Evolutionary conservation across 805 yeast species (phyloP).

Genomic region (Candida patagonica): DNA sequence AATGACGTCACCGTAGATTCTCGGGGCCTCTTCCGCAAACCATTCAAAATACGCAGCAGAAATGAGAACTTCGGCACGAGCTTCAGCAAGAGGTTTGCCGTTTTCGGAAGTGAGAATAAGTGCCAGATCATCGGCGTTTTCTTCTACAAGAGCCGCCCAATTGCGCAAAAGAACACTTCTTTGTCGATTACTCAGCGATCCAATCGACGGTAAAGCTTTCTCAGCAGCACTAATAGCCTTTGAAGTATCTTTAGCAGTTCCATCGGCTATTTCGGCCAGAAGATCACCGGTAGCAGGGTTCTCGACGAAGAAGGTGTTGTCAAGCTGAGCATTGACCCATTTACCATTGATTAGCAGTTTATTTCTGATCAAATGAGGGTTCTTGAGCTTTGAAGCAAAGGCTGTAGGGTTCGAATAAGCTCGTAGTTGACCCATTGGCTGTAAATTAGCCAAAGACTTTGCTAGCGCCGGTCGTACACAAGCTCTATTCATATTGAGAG

Average conservation of each 20-base stretch:
- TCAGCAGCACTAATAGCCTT: constrained; percentile 49
- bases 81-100: constrained; percentile 65
- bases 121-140: constrained; percentile 58
- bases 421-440: too few relatives aligned
- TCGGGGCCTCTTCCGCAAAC: constrained; percentile 72
- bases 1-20: constrained; percentile 57
- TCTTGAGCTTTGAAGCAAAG: too few relatives aligned
- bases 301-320: constrained; percentile 48
- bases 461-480: too few relatives aligned
- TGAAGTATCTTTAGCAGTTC: constrained; percentile 39
- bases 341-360: constrained; percentile 49
- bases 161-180: constrained; percentile 45
- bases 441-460: too few relatives aligned
- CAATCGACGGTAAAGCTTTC: constrained; percentile 44
- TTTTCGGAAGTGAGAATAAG: constrained; percentile 56
- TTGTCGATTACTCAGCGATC: constrained; percentile 45
- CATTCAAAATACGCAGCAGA: constrained; percentile 79
- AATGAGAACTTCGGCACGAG: constrained; percentile 58
- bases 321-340: constrained; percentile 45
- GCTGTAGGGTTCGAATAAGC: too few relatives aligned
- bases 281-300: constrained; percentile 65
- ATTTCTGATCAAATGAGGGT: constrained; percentile 17
- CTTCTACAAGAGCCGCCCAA: constrained; percentile 45
- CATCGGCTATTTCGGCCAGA: constrained; percentile 48
- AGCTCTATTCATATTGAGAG: too few relatives aligned